phyloP scores from a whole-genome alignment of 1,284 basidiomycete genomes.

The Papiliotrema terrestris region DNA sequence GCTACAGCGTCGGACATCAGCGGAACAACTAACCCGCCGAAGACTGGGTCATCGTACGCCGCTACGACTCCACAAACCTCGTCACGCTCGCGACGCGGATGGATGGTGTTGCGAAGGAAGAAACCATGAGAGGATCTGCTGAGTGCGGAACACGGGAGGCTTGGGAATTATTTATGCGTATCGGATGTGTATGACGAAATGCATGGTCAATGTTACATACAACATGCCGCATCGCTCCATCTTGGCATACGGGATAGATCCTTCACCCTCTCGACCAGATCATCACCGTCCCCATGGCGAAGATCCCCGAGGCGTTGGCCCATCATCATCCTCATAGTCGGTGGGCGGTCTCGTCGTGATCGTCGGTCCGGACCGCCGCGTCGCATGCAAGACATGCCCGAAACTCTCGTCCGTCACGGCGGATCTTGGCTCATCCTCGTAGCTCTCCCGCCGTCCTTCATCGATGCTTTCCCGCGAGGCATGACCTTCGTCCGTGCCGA shows the following conservation, averaged over 20 bases:
- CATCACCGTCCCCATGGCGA: not conserved
- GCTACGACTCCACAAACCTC: too few relatives aligned
- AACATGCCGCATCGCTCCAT: not conserved
- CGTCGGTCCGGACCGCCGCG: not conserved
- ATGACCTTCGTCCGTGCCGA: slow-evolving; percentile 1
- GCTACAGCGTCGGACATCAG: too few relatives aligned
- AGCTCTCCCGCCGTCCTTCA: not conserved
- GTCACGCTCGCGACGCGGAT: too few relatives aligned
- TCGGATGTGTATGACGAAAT: not conserved
- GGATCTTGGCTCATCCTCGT: slow-evolving; percentile 5
- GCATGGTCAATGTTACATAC: not conserved
- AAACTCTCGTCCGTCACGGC: slow-evolving; percentile 6
- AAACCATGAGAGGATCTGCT: too few relatives aligned
- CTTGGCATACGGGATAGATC: not conserved
- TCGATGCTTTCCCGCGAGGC: not conserved
- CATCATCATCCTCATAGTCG: not conserved
- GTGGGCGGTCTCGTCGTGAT: not conserved
- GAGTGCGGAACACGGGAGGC: too few relatives aligned
- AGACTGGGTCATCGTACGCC: too few relatives aligned
- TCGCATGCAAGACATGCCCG: slow-evolving; percentile 3
- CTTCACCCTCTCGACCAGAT: not conserved
- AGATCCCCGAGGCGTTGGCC: not conserved
- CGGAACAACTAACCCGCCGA: too few relatives aligned
- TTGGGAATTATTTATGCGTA: too few relatives aligned
- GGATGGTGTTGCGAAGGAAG: too few relatives aligned